These are phyloP conservation scores for Panicum miliaceum DNA, from an alignment of 176 grass and related monocot genomes.

Conservation along the genomic window DNA sequence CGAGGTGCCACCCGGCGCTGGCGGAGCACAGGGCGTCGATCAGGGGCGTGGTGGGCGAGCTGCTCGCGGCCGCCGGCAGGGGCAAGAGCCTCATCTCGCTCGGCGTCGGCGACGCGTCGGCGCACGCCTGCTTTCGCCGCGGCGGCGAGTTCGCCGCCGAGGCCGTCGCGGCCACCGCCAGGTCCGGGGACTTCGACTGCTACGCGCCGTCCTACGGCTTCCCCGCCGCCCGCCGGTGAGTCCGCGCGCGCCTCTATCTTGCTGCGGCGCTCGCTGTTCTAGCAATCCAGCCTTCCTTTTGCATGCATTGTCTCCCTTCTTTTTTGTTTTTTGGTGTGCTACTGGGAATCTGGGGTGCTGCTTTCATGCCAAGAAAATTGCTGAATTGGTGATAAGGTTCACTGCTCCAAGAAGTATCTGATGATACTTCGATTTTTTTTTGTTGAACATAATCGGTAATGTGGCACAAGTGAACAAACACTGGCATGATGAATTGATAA, in stretches of 20 bases:
- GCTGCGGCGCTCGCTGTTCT: too few species aligned
- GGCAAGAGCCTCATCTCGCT: slow-evolving; percentile 66
- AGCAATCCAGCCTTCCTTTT: neutral
- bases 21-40: slow-evolving; percentile 70
- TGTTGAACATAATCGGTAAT: neutral
- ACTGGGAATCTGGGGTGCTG: neutral
- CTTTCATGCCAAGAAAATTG: neutral
- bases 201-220: slow-evolving; percentile 78
- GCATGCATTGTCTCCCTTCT: neutral
- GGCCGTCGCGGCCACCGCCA: slow-evolving; percentile 49
- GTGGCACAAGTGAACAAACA: neutral
- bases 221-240: slow-evolving; percentile 70
- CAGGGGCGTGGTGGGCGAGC: slow-evolving; percentile 64
- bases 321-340: neutral
- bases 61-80: slow-evolving; percentile 30
- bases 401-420: neutral
- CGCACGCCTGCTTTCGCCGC: slow-evolving; percentile 68
- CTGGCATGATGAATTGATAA: neutral
- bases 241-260: too few species aligned
- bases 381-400: neutral
- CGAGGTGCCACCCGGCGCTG: slow-evolving; percentile 72
- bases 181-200: slow-evolving; percentile 67
- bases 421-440: neutral
- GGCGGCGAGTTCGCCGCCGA: slow-evolving; percentile 60
- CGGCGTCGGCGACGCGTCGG: slow-evolving; percentile 84